Evolutionary conservation across 2,329 filamentous ascomycete genomes (phyloP), one percentile per base, ranked within the genome.

Genomic region (Stachybotrys echinatus): DNA sequence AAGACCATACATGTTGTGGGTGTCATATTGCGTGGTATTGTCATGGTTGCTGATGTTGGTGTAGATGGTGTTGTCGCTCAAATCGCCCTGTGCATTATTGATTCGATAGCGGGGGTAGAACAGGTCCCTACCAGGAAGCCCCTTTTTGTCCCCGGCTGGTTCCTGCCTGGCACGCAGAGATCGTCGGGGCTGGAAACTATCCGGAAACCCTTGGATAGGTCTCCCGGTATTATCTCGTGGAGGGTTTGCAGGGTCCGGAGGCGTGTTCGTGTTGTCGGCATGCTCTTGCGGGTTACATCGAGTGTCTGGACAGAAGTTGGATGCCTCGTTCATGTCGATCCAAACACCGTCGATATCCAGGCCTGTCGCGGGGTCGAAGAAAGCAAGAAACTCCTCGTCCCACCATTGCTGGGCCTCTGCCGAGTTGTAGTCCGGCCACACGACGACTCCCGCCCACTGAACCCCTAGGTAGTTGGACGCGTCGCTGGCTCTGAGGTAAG

Each of bases 401-500:
- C 87, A 91, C 65, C 82, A 92, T 1, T 69, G 59, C 49, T 82
- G 75, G 2, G 80, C 79, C 40, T 79, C 79, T 3, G 75, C 72
- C 20, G 81, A 70, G 61, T 89, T 88, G 87, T 87, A 92, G 62
- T 92, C 88, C 0, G 85, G 85, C 65, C 81, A 89, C 2, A 76
- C 83, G 0, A 82, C 79, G 18, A 80, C 74, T 39, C 87, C 87
- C 14, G 87, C 84, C 88, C 88, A 92, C 17, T 90, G 87, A 12
- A 88, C 84, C 20, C 86, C 81, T 44, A 74, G 68, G 63, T 71
- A 79, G 42, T 71, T 60, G 2, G 72, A 72, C 5, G 75, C 84
- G 54, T 88, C 81, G 23, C 62, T 58, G 14, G 69, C 63, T 47
- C 70, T 65, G 12, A 78, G 56, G 58, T 75, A 79, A 50, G 74